These are phyloP conservation scores for Boletus fagicola DNA, from an alignment of 768 basidiomycete species.

Conservation along the genomic window DNA sequence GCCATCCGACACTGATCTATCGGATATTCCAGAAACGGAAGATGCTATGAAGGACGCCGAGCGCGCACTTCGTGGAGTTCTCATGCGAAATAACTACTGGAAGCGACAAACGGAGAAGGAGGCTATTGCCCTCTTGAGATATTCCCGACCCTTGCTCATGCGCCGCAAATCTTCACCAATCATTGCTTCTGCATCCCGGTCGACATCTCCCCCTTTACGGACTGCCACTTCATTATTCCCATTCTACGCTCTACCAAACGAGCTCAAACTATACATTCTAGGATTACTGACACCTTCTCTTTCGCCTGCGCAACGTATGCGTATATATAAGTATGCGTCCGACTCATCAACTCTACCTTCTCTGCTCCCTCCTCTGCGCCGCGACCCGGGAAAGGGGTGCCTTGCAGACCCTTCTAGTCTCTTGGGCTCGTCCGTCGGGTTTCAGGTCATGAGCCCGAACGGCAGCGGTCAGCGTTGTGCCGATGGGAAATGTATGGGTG, in stretches of 20 bases:
- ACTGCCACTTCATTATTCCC: slow-evolving; percentile 30
- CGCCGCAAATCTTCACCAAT: slow-evolving; percentile 19
- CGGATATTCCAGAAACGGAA: slow-evolving; percentile 17
- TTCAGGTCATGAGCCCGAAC: slow-evolving; percentile 3
- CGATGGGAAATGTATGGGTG: slow-evolving; percentile 41
- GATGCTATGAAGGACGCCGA: slow-evolving; percentile 36
- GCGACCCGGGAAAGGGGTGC: slow-evolving; percentile 16
- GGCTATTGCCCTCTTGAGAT: slow-evolving; percentile 49
- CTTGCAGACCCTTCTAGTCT: slow-evolving; percentile 22
- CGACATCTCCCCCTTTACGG: slow-evolving; percentile 14
- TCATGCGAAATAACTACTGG: slow-evolving; percentile 49
- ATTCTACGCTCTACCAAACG: slow-evolving; percentile 49
- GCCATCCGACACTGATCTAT: slow-evolving; percentile 19
- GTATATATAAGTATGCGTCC: slow-evolving; percentile 55
- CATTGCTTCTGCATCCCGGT: slow-evolving; percentile 12
- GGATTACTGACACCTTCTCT: slow-evolving; percentile 55
- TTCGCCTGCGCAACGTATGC: slow-evolving; percentile 53
- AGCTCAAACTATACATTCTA: slow-evolving; percentile 56
- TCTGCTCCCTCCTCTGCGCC: slow-evolving; percentile 34
- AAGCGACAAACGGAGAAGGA: slow-evolving; percentile 45
- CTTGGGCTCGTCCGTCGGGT: slow-evolving; percentile 13
- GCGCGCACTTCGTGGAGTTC: slow-evolving; percentile 34
- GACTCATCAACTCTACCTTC: slow-evolving; percentile 48
- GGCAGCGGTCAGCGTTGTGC: slow-evolving; percentile 28
- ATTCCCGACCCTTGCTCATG: slow-evolving; percentile 49